Evolutionary conservation across 148 eudicot genomes (phyloP).

Genomic region (Nepenthes gracilis): DNA sequence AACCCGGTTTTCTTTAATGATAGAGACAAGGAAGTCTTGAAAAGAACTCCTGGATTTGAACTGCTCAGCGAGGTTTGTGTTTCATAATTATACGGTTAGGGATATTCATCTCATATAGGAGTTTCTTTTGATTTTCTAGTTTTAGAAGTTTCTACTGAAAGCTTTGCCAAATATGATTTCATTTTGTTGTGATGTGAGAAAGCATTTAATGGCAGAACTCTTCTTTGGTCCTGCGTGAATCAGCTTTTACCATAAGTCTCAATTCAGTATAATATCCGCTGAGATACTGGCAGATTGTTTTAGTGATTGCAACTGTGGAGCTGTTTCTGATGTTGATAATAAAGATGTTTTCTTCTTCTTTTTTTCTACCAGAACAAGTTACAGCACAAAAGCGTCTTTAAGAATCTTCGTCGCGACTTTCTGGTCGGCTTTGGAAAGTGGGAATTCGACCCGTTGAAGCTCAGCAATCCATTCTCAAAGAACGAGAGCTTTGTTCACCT

Average conservation of each 20-base stretch:
- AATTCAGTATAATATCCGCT: no score
- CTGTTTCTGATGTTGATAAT: background rate
- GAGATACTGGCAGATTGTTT: no score
- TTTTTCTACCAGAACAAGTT: constrained; percentile 42
- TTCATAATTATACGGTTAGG: background rate
- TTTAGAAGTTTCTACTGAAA: no score
- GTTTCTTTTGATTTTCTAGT: no score
- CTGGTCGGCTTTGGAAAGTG: constrained; percentile 49
- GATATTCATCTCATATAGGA: no score
- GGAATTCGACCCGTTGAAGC: constrained; percentile 57
- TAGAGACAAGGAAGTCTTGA: constrained; percentile 51
- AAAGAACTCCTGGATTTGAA: constrained; percentile 52
- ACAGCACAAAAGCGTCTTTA: constrained; percentile 51
- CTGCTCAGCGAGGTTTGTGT: constrained; percentile 40
- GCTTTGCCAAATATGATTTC: no score
- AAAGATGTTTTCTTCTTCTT: background rate
- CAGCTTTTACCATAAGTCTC: no score
- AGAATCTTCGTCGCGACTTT: constrained; percentile 62
- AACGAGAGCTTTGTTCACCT: constrained; percentile 56
- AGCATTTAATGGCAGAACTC: no score
- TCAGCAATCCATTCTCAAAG: constrained; percentile 51
- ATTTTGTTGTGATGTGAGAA: no score
- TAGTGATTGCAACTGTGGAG: background rate
- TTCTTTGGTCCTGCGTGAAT: no score
- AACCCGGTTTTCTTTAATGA: constrained; percentile 41